These are phyloP conservation scores for Xylaria curta DNA, from an alignment of 495 filamentous ascomycete genomes.

Conservation along the genomic window DNA sequence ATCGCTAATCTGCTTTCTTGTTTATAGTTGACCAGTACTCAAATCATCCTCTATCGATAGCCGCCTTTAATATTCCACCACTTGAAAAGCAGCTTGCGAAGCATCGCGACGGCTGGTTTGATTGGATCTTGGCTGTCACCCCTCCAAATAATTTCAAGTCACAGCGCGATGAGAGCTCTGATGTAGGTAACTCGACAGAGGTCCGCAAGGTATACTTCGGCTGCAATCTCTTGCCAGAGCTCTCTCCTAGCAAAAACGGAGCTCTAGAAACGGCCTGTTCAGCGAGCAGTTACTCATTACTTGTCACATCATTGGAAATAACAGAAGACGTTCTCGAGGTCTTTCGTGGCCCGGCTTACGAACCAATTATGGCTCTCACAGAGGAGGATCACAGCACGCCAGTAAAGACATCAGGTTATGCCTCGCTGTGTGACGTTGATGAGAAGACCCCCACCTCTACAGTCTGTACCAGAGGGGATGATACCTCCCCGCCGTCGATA, in stretches of 20 bases:
- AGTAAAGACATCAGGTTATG: not conserved
- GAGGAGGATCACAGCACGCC: constrained; percentile 11
- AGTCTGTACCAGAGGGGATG: constrained; percentile 27
- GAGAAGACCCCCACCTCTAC: constrained; percentile 24
- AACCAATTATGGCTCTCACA: constrained; percentile 10
- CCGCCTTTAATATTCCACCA: constrained; percentile 42
- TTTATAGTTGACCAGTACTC: constrained; percentile 31
- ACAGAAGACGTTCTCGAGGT: constrained; percentile 22
- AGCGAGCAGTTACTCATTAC: constrained; percentile 29
- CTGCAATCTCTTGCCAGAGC: constrained; percentile 50
- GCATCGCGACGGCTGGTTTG: constrained; percentile 59
- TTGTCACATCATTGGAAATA: constrained; percentile 31
- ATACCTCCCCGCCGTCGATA: constrained; percentile 23
- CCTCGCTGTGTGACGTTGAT: constrained; percentile 8
- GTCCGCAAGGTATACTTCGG: constrained; percentile 47
- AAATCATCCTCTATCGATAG: constrained; percentile 41
- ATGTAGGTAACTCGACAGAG: constrained; percentile 23
- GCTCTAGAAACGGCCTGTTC: constrained; percentile 15
- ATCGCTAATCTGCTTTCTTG: constrained; percentile 4
- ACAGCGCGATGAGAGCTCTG: constrained; percentile 23
- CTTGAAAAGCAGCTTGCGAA: constrained; percentile 51
- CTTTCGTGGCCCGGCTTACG: constrained; percentile 1
- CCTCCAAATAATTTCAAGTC: constrained; percentile 25
- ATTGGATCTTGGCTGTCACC: constrained; percentile 51
- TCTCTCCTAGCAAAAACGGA: constrained; percentile 15